Evolutionary conservation across 179 eudicot species (phyloP), one percentile per base, ranked within the genome.

Genomic region (Silene vulgaris): DNA sequence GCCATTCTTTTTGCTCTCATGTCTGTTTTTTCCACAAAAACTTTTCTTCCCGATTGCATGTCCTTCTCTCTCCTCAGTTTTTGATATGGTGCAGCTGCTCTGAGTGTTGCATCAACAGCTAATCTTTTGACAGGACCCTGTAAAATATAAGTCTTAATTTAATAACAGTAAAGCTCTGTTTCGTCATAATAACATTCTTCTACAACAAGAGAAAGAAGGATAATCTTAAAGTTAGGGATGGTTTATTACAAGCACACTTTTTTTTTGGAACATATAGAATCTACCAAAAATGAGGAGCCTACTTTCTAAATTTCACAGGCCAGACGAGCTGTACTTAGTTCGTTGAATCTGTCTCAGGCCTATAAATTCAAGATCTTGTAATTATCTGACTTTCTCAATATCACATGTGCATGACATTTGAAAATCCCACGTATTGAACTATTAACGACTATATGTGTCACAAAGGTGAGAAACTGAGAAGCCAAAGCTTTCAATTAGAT

Each of bases 1-100:
- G 99, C 99, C 99, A 95, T 92, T 84, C 99, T 80, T 88, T 95
- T 95, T 48, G 97, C 96, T 82, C 99, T 87, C 97, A 95, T 95
- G 87, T 95, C 97, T 3, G 86, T 85, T 83, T 95, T 92, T 86
- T 95, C 99, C 2, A 95, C 99, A 82, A 78, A 95, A 70, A 95
- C 96, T 87, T 92, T 92, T 76, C 97, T 87, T 13, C 3, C 86
- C 78, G 86, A 90, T 32, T 8, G 87, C 78, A 76, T 40, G 80
- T 90, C 90, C 85, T 89, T 86, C 77, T 86, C 97, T 84, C 91
- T 88, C 74, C 99, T 89, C 77, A 95, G 80, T 80, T 92, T 95
- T 65, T 95, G 99, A 81, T 95, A 95, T 26, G 99, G 99, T 66
- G 99, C 99, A 82, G 99, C 99, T 73, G 99, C 99, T 84, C 99